Evolutionary conservation across 2,329 filamentous ascomycete genomes (phyloP), one percentile per base, ranked within the genome.

Genomic region (Alternaria sp.): DNA sequence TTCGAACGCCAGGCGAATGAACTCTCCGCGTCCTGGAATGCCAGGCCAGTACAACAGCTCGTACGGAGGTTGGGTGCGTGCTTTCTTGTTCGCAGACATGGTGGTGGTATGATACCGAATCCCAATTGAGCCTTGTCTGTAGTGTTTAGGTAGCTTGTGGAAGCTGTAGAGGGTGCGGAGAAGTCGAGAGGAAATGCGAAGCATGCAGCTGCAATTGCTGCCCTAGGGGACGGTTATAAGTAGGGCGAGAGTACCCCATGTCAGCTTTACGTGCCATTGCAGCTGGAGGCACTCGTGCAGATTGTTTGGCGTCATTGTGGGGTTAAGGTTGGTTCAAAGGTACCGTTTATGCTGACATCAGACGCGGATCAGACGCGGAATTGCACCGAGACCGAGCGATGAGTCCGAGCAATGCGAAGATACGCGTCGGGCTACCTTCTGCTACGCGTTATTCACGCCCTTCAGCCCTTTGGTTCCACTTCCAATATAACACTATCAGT

Each of bases 1-100:
- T 79, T 94, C 91, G 66, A 94, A 87, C 16, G 85, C 84, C 11
- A 94, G 85, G 22, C 92, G 90, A 73, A 93, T 81, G 75, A 88
- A 87, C 74, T 94, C 92, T 63, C 88, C 92, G 50, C 92, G 89
- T 41, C 92, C 92, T 34, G 92, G 92, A 10, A 92, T 80, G 18
- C 78, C 78, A 18, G 90, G 89, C 86, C 90, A 92, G 84, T 93
- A 93, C 73, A 92, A 82, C 59, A 92, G 85, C 65, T 89, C 82
- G 74, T 90, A 91, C 0, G 83, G 80, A 55, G 72, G 80, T 57
- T 74, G 77, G 62, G 72, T 73, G 54, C 65, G 67, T 30, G 65
- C 64, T 54, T 70, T 73, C 58, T 75, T 73, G 61, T 46, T 67
- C 32, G 69, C 50, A 6, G 73, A 60, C 72, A 74, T 75, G 48